Conservation (phyloP, 495 filamentous ascomycete species). For the Diplogelasinospora grovesii region DNA sequence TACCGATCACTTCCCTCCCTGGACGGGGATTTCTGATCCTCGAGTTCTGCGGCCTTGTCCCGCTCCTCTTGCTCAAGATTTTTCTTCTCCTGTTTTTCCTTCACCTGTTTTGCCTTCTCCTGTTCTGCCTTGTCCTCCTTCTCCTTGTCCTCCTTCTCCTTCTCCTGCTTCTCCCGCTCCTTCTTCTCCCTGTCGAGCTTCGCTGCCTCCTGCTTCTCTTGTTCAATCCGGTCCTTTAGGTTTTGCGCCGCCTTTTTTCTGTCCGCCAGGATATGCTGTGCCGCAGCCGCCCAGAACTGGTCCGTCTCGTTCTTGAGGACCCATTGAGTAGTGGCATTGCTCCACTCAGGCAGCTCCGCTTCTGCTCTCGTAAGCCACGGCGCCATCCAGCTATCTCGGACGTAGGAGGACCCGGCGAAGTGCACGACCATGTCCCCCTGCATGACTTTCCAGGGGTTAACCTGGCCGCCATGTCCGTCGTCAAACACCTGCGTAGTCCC, state of each 20-base stretch:
- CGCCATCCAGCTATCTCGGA: constrained; percentile 23
- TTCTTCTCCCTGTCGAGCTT: constrained; percentile 8
- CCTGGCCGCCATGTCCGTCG: constrained; percentile 14
- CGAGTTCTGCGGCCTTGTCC: not conserved
- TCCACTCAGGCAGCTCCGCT: constrained; percentile 15
- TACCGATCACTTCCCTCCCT: too few relatives aligned
- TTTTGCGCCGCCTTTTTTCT: constrained; percentile 6
- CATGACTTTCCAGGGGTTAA: constrained; percentile 24
- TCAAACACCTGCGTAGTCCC: constrained; percentile 16
- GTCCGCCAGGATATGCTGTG: constrained; percentile 3
- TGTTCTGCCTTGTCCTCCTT: constrained; percentile 2
- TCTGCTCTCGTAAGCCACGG: constrained; percentile 20
- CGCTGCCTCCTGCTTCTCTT: constrained; percentile 5
- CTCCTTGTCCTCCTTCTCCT: constrained; percentile 2
- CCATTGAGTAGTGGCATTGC: constrained; percentile 12
- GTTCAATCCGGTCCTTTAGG: constrained; percentile 6
- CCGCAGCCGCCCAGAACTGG: constrained; percentile 11
- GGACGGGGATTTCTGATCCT: too few relatives aligned
- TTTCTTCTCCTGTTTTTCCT: not conserved
- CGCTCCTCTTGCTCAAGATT: not conserved
- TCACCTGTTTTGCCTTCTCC: not conserved
- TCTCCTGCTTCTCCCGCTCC: constrained; percentile 6
- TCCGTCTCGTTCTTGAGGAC: constrained; percentile 6
- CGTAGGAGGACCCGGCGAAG: constrained; percentile 17
- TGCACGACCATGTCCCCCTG: constrained; percentile 20